Base-by-base conservation (phyloP, 345 rosid genomes). In the Jatropha curcas region DNA sequence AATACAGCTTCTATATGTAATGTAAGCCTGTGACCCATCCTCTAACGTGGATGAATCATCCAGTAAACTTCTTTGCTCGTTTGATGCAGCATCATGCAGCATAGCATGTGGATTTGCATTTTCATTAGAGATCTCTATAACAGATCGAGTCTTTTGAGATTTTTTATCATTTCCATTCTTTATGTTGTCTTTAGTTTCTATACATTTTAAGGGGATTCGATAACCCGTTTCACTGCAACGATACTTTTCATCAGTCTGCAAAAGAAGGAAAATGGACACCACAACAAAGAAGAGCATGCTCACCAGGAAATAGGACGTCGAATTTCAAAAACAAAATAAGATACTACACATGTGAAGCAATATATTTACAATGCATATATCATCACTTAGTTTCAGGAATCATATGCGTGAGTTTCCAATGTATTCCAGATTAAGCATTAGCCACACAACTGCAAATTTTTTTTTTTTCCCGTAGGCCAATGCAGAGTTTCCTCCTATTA, bases 201-300 rank as follows among this genome's bases (percentile, higher is more conserved):
- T 79, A 76, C 98, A 94, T 82, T 85, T 89, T 34, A 94, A 79
- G 59, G 96, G 94, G 81, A 94, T 90, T 0, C 96, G 96, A 80
- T 94, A 92, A 25, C 98, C 94, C 0, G 98, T 94, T 88, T 92
- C 98, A 77, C 98, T 92, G 71, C 98, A 94, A 19, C 92, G 92
- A 80, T 86, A 92, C 71, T 87, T 88, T 25, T 78, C 83, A 74
- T 86, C 87, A 70, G 81, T 88, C 96, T 92, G 78, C 80, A 72
- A 28, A 66, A 27, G n/a, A 77, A 53, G 4, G 22, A 13, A 75
- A 61, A 69, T 14, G 30, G 48, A 73, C 31, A 35, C 14, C 34
- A 25, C 16, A 61, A 55, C 52, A 75, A 28, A 60, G 43, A 11
- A 45, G 30, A 30, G 46, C 46, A 45, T 31, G 34, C 41, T 37